phyloP scores from a whole-genome alignment of 2,329 filamentous ascomycete species.

The Madurella fahalii region DNA sequence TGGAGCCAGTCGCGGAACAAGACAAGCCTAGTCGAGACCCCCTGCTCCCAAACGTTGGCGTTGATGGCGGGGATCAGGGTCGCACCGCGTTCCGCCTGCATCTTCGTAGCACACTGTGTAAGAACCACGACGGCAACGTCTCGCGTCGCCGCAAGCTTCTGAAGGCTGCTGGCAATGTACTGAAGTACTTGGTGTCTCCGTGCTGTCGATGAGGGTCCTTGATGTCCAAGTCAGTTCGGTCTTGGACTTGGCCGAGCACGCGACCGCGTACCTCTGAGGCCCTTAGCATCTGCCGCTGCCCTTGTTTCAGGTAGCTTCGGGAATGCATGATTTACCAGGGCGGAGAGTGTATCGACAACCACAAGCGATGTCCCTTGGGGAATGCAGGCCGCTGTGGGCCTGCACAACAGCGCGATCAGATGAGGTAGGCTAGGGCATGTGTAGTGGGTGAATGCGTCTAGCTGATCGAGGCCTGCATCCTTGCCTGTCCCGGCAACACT shows the following conservation, averaged over 20 bases:
- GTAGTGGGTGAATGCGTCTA: slow-evolving; percentile 45
- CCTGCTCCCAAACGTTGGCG: slow-evolving; percentile 74
- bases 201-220: slow-evolving; percentile 17
- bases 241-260: neutral
- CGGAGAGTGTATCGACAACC: slow-evolving; percentile 74
- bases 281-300: slow-evolving; percentile 34
- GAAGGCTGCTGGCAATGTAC: slow-evolving; percentile 64
- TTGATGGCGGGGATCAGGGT: slow-evolving; percentile 72
- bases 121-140: slow-evolving; percentile 71
- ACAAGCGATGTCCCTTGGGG: slow-evolving; percentile 62
- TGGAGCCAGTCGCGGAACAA: slow-evolving; percentile 75
- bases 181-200: slow-evolving; percentile 49
- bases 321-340: slow-evolving; percentile 71
- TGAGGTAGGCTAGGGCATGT: slow-evolving; percentile 61
- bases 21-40: slow-evolving; percentile 67
- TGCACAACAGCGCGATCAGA: slow-evolving; percentile 68
- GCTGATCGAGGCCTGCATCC: slow-evolving; percentile 16
- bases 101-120: slow-evolving; percentile 78
- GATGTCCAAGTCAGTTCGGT: slow-evolving; percentile 10
- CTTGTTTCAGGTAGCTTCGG: slow-evolving; percentile 52
- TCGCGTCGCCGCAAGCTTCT: slow-evolving; percentile 69
- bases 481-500: slow-evolving; percentile 24
- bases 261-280: slow-evolving; percentile 36
- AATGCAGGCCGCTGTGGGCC: slow-evolving; percentile 61
- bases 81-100: slow-evolving; percentile 63